Conservation (phyloP, 805 yeast species). For the Metschnikowia baotianmanensis region DNA sequence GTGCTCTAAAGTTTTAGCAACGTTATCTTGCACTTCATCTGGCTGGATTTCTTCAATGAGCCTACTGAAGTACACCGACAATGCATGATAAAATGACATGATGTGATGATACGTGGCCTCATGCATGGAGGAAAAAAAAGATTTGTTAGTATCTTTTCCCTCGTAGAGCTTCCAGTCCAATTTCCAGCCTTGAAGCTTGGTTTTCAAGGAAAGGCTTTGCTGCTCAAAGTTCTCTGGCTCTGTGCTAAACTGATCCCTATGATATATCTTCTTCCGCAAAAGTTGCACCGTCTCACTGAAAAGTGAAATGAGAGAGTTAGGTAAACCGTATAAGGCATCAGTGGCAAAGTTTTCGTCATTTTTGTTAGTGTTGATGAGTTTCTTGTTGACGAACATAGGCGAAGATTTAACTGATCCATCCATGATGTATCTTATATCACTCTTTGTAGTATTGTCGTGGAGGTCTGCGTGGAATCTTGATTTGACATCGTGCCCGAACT, state of each 20-base stretch:
- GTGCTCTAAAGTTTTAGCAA: conserved; percentile 59
- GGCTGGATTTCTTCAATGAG: conserved; percentile 57
- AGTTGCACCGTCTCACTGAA: conserved; percentile 72
- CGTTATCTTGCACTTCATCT: conserved; percentile 57
- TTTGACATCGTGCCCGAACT: conserved; percentile 32
- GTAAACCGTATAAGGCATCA: conserved; percentile 80
- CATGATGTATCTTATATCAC: conserved; percentile 20
- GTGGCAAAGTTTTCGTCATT: conserved; percentile 64
- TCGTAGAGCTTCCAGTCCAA: conserved; percentile 65
- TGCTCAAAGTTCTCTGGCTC: conserved; percentile 34
- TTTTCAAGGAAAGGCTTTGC: conserved; percentile 33
- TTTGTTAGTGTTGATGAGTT: conserved; percentile 44
- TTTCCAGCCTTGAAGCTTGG: conserved; percentile 60
- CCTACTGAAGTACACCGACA: conserved; percentile 68
- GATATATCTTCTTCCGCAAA: conserved; percentile 59
- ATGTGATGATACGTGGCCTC: conserved; percentile 80
- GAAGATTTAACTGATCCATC: conserved; percentile 24
- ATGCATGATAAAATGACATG: conserved; percentile 70
- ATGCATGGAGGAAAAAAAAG: conserved; percentile 52
- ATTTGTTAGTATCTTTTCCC: conserved; percentile 16
- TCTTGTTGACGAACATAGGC: conserved; percentile 42
- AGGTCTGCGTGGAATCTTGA: conserved; percentile 15
- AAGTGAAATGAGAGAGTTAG: conserved; percentile 70
- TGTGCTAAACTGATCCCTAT: conserved; percentile 30
- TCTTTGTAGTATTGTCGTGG: conserved; percentile 14